These are phyloP conservation scores for Tranzscheliella williamsii DNA, from an alignment of 1,284 basidiomycete species.

Conservation along the genomic window DNA sequence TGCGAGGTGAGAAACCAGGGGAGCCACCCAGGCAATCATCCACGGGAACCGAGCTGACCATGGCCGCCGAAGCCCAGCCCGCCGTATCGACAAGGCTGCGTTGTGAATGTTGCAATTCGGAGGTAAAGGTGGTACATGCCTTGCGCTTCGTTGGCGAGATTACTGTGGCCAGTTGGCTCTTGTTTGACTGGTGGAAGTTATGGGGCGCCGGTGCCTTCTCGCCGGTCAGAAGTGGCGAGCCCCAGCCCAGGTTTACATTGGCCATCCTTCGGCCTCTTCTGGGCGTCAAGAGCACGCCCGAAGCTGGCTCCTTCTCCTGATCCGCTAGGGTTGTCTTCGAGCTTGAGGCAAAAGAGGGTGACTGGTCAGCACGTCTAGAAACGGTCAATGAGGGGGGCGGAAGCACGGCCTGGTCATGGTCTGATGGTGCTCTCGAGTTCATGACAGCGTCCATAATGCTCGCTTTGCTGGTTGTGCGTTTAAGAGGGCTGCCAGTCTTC, in stretches of 20 bases:
- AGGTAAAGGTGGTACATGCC: constrained; percentile 32
- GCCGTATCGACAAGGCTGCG: constrained; percentile 37
- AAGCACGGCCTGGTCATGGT: constrained; percentile 10
- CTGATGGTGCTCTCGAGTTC: constrained; percentile 32
- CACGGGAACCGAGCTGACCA: constrained; percentile 33
- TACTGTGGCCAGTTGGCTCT: constrained; percentile 1
- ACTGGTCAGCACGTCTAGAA: no score
- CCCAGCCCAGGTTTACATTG: constrained; percentile 44
- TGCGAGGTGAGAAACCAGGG: constrained; percentile 28
- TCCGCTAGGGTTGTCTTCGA: constrained; percentile 34
- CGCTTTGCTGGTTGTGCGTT: constrained; percentile 28
- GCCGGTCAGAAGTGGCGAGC: constrained; percentile 18
- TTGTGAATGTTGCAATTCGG: constrained; percentile 26
- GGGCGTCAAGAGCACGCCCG: constrained; percentile 34
- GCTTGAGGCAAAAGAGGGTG: constrained; percentile 27
- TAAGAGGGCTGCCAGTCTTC: constrained; percentile 11
- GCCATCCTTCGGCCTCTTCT: constrained; percentile 37
- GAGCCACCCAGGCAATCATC: constrained; percentile 19
- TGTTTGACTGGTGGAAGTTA: constrained; percentile 15
- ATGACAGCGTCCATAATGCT: constrained; percentile 40
- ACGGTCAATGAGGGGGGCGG: no score
- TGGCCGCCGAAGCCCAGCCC: constrained; percentile 39
- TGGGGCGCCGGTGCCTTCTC: constrained; percentile 19
- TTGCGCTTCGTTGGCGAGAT: constrained; percentile 32
- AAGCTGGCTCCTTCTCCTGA: constrained; percentile 11